These are phyloP conservation scores for Microstegium vimineum DNA, from an alignment of 176 grass and related monocot genomes.

Conservation along the genomic window DNA sequence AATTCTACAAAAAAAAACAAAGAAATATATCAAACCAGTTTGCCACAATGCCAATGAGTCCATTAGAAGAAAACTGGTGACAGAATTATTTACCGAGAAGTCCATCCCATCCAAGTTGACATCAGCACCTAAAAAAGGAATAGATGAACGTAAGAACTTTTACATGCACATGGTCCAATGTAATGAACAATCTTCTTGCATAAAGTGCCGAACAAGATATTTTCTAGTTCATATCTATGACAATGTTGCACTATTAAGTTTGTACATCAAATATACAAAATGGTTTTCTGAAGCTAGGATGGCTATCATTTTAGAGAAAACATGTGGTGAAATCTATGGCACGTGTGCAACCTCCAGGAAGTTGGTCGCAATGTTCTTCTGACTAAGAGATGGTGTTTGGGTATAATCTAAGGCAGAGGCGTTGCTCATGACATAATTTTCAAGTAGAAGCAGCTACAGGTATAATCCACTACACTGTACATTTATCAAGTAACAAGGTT, in stretches of 20 bases:
- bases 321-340: background rate
- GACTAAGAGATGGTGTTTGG: background rate
- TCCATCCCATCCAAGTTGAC: constrained; percentile 95
- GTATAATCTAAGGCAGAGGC: background rate
- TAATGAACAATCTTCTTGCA: background rate
- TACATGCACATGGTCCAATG: background rate
- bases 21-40: constrained; percentile 23
- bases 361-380: background rate
- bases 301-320: background rate
- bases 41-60: background rate
- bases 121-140: constrained; percentile 35
- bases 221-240: background rate
- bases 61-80: background rate
- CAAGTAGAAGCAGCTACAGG: background rate
- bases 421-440: background rate
- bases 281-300: background rate
- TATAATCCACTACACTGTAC: background rate
- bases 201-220: background rate
- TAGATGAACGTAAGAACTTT: background rate
- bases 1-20: constrained; percentile 58
- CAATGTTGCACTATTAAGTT: background rate
- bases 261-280: background rate
- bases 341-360: background rate
- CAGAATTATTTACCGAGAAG: constrained; percentile 54
- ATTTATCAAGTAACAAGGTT: background rate